Evolutionary conservation across 257 asterid species (phyloP).

Genomic region (Verbascum thapsus): DNA sequence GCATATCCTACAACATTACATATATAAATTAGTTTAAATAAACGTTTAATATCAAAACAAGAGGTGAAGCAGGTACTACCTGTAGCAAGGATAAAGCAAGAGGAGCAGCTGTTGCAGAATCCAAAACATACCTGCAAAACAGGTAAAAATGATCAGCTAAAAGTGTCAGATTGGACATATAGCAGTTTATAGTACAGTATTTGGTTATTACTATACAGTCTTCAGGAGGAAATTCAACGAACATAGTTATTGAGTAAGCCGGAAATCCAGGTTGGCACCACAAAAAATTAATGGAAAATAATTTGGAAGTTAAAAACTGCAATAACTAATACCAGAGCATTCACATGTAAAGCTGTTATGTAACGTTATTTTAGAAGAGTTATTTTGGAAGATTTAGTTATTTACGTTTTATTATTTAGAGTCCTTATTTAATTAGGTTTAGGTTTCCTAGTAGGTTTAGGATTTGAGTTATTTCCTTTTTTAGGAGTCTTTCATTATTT

Average conservation of each 20-base stretch:
- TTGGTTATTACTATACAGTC: not conserved
- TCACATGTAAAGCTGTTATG: conserved; percentile 24
- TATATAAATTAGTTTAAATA: conserved; percentile 33
- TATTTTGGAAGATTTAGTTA: too few species aligned
- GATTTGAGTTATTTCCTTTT: too few species aligned
- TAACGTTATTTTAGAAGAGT: too few species aligned
- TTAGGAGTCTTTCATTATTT: too few species aligned
- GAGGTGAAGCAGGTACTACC: conserved; percentile 54
- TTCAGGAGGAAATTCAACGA: conserved; percentile 3
- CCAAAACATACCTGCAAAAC: conserved; percentile 89
- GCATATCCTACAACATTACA: conserved; percentile 76
- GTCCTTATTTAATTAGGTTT: too few species aligned
- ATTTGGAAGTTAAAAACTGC: conserved; percentile 8
- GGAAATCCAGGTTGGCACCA: not conserved
- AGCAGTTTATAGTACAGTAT: conserved; percentile 17
- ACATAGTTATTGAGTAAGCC: not conserved
- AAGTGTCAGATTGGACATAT: conserved; percentile 30
- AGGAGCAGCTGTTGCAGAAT: conserved; percentile 90
- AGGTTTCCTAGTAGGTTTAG: too few species aligned
- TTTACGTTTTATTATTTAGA: too few species aligned
- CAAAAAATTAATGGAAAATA: conserved; percentile 6
- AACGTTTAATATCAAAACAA: conserved; percentile 25
- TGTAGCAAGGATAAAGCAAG: conserved; percentile 91
- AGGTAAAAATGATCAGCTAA: conserved; percentile 32
- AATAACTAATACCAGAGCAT: conserved; percentile 9